Base-by-base conservation (phyloP, 768 basidiomycete species). In the Panus rudis region DNA sequence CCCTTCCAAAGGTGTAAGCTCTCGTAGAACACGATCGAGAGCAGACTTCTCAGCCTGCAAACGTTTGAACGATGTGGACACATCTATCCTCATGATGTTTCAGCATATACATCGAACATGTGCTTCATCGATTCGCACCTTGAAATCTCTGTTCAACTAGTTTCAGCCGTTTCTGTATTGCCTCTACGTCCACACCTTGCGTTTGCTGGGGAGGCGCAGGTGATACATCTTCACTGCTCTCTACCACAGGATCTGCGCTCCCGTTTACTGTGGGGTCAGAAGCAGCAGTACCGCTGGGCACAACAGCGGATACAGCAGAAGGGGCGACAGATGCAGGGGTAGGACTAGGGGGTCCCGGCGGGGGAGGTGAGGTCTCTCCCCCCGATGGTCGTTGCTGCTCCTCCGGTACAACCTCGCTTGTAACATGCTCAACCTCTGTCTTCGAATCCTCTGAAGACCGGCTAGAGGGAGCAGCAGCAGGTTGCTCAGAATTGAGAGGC, bases 61-160 rank as follows among this genome's bases (percentile, higher is more conserved):
- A 49, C 74, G 71, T 58, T 84, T 81, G 67, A 84, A 87, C 10
- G 88, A 87, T 3, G 69, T 74, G 8, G 87, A 85, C 3, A 91
- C 76, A 56, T 89, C 89, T 91, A 38, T 6, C 4, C 4, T 13
- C 34, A 6, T 37, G 8, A 20, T 12, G 17, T 7, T 34, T 7
- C n/a, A 46, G 47, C 21, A 2, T 3, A 45, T 25, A 3, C 11
- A 16, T 19, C 5, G 7, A 31, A 19, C 23, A 26, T 23, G 25
- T 39, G 17, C 11, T 40, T 35, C 33, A 16, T 27, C 35, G 19
- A 30, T 4, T 42, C 60, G 47, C 57, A 83, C 88, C 86, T 48
- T 78, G 52, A 55, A 91, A 89, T n/a, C 81, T 72, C 57, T 86
- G 78, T 52, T 91, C 86, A 2, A 89, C 73, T 27, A 82, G 66